These are phyloP conservation scores for Penicillium cosmopolitanum DNA, from an alignment of 495 filamentous ascomycete genomes.

Conservation along the genomic window DNA sequence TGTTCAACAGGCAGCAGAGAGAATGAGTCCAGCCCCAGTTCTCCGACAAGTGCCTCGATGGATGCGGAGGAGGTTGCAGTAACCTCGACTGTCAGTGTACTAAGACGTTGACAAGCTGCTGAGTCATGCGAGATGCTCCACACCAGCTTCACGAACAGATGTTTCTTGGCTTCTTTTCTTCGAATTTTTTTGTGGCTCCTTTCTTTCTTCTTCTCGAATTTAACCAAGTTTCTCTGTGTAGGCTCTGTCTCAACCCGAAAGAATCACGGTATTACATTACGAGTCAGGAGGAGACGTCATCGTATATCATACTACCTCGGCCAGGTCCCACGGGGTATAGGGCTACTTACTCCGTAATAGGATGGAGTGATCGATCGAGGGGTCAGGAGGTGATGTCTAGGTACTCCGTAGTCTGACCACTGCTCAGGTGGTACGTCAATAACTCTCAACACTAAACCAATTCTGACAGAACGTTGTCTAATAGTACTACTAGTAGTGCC, in stretches of 20 bases:
- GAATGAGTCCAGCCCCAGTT: neutral
- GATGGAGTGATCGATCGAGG: neutral
- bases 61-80: conserved; percentile 3
- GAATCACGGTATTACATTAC: neutral
- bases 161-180: conserved; percentile 10
- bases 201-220: conserved; percentile 1
- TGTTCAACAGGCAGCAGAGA: conserved; percentile 10
- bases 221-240: conserved; percentile 9
- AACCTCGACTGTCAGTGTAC: neutral
- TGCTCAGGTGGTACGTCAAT: too few relatives aligned
- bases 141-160: conserved; percentile 21
- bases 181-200: conserved; percentile 5
- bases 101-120: conserved; percentile 20
- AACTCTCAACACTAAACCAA: neutral
- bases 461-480: neutral
- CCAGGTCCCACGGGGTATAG: neutral
- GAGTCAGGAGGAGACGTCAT: neutral
- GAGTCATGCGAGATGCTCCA: conserved; percentile 24
- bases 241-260: neutral
- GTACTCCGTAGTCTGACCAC: neutral
- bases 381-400: neutral
- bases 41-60: neutral
- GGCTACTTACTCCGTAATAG: neutral
- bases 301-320: too few relatives aligned
- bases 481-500: neutral